Evolutionary conservation across 192 early-diverging fungal genomes (phyloP), one percentile per base, ranked within the genome.

Genomic region (Coemansia sp.): DNA sequence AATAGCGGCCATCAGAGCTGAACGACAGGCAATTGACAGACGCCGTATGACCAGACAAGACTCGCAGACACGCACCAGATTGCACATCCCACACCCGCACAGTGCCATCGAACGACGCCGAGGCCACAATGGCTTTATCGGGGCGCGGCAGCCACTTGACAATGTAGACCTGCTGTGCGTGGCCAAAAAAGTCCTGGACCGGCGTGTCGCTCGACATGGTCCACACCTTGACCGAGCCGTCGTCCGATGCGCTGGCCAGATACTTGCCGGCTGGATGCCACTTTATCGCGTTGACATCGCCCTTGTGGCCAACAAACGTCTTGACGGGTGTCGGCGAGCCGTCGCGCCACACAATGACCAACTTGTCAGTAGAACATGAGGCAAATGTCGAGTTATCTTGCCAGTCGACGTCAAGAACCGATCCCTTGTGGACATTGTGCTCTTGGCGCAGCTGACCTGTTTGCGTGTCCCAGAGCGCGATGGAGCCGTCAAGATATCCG

Each of bases 351-450:
- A 98, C 88, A 59, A 86, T 90, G 3, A 98, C 89, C 8, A 85
- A 82, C 46, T 88, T 88, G 74, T 98, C 97, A 16, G 85, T 85
- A 37, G 93, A 92, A 63, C 91, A 93, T 0, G 93, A 93, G 5
- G 97, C 95, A 86, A 97, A 94, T 8, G 93, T 98, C 1, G 82
- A 76, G 74, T 95, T 91, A 73, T 98, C 95, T 62, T 88, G 85
- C 97, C 97, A 98, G 77, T 95, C 97, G 9, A 95, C 88, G 77
- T 96, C 94, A 58, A 97, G 76, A 11, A 91, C 88, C 2, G 89
- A 79, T 9, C 71, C 77, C 13, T 63, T 35, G 66, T 84, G 82
- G 9, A 55, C 77, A 26, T 49, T 59, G 64, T 76, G 68, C 72
- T 79, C 77, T 43, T 72, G 82, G 3, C 69, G 66, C 32, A 85